Percentiles rank a stretch among this genome's conserved stretches.
phyloP scores from a whole-genome alignment of 2,329 filamentous ascomycete species.

The Neofusicoccum umdonicola region DNA sequence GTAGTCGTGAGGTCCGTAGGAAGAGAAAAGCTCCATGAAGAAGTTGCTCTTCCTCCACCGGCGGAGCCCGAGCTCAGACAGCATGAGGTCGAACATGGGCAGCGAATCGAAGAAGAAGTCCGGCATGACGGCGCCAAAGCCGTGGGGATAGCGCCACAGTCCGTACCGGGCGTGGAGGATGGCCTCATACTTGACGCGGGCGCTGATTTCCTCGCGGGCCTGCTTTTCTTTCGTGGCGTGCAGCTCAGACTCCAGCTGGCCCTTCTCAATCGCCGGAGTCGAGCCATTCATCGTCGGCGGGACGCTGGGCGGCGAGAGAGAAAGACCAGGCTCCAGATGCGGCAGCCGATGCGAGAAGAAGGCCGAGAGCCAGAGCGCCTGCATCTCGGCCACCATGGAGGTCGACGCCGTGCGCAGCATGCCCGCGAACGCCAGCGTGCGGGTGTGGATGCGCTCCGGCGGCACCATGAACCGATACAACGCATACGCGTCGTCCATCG shows the following conservation, averaged over 20 bases:
- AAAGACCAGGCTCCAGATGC: conserved; percentile 17
- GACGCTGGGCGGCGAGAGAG: not conserved
- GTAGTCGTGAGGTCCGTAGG: conserved; percentile 29
- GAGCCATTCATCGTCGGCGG: not conserved
- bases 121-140: conserved; percentile 29
- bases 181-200: conserved; percentile 22
- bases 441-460: conserved; percentile 28
- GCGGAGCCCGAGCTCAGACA: not conserved
- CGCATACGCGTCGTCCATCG: conserved; percentile 37
- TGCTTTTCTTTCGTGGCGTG: not conserved
- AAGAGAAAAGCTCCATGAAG: conserved; percentile 23
- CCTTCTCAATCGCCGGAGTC: not conserved
- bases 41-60: conserved; percentile 26
- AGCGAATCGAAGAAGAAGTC: conserved; percentile 33
- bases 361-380: conserved; percentile 54
- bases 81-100: conserved; percentile 22
- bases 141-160: conserved; percentile 31
- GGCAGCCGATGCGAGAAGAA: conserved; percentile 57
- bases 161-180: conserved; percentile 31
- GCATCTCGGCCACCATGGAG: conserved; percentile 34
- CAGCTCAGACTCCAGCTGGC: not conserved
- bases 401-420: conserved; percentile 38
- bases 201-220: not conserved
- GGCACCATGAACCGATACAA: conserved; percentile 46
- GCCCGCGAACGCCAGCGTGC: conserved; percentile 42